Base-by-base conservation (phyloP, 257 asterid genomes). In the Haberlea rhodopensis region DNA sequence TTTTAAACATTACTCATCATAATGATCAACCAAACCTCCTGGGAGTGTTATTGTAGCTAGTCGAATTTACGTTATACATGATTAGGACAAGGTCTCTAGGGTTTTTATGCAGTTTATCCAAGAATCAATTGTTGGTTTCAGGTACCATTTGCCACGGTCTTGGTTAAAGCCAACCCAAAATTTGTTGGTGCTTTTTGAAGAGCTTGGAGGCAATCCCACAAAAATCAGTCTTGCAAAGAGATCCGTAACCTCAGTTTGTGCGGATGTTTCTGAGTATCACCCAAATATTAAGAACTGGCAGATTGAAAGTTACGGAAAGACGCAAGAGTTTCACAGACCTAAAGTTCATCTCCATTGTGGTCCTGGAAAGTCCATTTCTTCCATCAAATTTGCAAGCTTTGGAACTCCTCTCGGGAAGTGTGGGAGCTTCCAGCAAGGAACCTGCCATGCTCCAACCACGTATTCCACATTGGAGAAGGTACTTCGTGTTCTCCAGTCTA, bases 341-440 rank as follows among this genome's bases (percentile, higher is more conserved):
- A 89, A 89, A 77, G 81, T 86, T 53, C 97, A 75, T 71, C 95
- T 92, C 64, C 80, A 28, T 5, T 89, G 97, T 69, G 81, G 81
- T 24, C 75, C 76, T 1, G 91, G 95, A 13, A 82, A 84, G 59
- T 70, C 78, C n/a, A 92, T 92, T 61, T 75, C 97, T 61, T 73
- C 95, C 29, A 87, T 92, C 67, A 85, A 87, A 77, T 92, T 92
- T 76, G 99, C 99, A 9, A 92, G 99, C 87, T 92, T 89, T 20
- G 99, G 99, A 72, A 92, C 96, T 63, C 91, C 99, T 53, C 63
- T 72, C 1, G 99, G 99, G 57, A 85, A 87, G 24, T 92, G 99
- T 63, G 99, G 99, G 51, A 82, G 68, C 66, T 89, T 92, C 86
- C 84, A 80, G 82, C 81, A 80, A 74, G 99, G 99, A 79, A 57